phyloP scores from a whole-genome alignment of 176 grass and related monocot genomes.

The Musa beccarii region DNA sequence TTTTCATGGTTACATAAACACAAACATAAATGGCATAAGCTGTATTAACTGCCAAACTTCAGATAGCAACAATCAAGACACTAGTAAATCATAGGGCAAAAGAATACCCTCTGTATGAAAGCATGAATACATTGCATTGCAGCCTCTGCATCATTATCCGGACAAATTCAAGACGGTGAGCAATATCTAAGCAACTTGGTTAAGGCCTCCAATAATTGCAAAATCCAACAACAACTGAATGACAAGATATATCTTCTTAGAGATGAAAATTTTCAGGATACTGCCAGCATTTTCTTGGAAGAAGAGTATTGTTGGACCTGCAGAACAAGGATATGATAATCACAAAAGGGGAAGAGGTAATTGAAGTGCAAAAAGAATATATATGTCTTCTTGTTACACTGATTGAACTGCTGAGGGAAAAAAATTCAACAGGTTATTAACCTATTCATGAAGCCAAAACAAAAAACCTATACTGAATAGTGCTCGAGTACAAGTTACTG shows the following conservation, averaged over 20 bases:
- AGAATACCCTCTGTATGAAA: constrained; percentile 96
- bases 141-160: constrained; percentile 81
- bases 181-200: constrained; percentile 61
- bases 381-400: no score
- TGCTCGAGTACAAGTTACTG: no score
- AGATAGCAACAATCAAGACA: neutral
- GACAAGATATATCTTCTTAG: neutral
- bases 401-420: no score
- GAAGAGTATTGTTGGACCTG: constrained; percentile 94
- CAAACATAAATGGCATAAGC: constrained; percentile 1
- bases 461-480: no score
- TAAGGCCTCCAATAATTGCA: constrained; percentile 20
- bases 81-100: constrained; percentile 7
- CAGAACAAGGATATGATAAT: constrained; percentile 22
- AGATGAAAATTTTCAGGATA: constrained; percentile 54
- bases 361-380: neutral
- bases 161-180: constrained; percentile 93
- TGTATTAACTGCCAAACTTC: neutral
- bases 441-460: no score
- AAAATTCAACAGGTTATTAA: no score
- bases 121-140: constrained; percentile 99
- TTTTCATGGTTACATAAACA: no score
- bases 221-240: neutral
- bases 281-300: constrained; percentile 99
- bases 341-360: neutral